phyloP scores from a whole-genome alignment of 768 basidiomycete species.

The Mycena vitilis region DNA sequence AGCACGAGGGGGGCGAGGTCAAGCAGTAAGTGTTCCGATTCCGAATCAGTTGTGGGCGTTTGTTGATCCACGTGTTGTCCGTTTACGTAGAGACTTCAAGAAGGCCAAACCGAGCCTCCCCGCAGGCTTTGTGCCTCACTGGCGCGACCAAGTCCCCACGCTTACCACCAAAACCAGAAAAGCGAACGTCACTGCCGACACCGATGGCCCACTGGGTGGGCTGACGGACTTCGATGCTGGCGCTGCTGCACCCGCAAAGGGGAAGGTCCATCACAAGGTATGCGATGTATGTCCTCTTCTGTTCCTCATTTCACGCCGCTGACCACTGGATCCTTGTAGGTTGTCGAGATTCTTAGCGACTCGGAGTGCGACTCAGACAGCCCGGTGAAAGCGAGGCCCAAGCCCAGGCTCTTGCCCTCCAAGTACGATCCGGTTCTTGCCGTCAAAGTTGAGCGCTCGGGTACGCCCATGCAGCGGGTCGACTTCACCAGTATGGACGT shows the following conservation, averaged over 20 bases:
- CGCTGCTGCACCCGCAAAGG: neutral
- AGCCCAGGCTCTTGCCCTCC: too few species aligned
- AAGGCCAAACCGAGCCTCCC: neutral
- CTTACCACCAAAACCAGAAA: neutral
- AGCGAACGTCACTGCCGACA: neutral
- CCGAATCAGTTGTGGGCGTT: neutral
- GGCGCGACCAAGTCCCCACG: neutral
- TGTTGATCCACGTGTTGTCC: neutral
- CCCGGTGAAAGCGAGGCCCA: neutral
- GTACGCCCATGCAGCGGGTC: neutral
- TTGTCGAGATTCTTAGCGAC: neutral
- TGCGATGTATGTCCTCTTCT: neutral
- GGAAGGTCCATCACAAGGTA: neutral
- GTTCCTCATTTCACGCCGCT: neutral
- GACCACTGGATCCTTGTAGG: neutral
- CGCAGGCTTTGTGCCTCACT: neutral
- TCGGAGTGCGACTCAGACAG: neutral
- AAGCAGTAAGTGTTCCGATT: conserved; percentile 1
- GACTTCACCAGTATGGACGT: too few species aligned
- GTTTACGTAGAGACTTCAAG: neutral
- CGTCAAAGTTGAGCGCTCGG: neutral
- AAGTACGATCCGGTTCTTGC: neutral
- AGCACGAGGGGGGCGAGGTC: neutral
- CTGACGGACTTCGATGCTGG: neutral
- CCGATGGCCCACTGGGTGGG: neutral